Evolutionary conservation across 2,329 filamentous ascomycete species (phyloP), one percentile per base, ranked within the genome.

Genomic region (Diaporthe eres): DNA sequence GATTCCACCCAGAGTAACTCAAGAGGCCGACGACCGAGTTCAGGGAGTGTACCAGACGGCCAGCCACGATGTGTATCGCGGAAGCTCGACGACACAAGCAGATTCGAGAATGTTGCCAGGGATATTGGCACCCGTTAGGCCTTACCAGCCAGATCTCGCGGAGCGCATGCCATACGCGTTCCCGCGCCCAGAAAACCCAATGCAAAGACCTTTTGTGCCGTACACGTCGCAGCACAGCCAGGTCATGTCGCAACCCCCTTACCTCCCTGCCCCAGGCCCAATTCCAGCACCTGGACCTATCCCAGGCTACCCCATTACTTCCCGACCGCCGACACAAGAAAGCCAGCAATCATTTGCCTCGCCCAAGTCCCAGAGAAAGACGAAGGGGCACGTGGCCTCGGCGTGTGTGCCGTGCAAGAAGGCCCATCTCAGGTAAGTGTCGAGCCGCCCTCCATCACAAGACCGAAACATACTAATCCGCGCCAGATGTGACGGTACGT

Each of bases 341-440:
- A 83, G 82, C 34, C 84, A 86, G 49, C 83, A 86, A 4, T 75
- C 74, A 10, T 89, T 88, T 77, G 84, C 86, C 15, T 91, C 91
- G 53, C 89, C 91, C 2, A 92, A 91, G 79, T 87, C 90, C 9
- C 90, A 92, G 77, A 87, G 92, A 78, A 93, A 93, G 82, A 92
- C 93, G 8, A 95, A 95, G 82, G 93, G 94, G 19, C 94, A 97
- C 85, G 94, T 96, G 72, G 94, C 94, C 70, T 96, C 94, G 49
- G 94, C 94, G 37, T 97, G 94, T 82, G 92, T 96, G 79, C 95
- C 95, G 76, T 97, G 94, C 86, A 96, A 96, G 83, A 92, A 92
- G 83, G 94, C 94, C 51, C 94, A 97, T 89, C 88, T 97, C 78
- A 88, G 91, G 90, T 92, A 85, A 82, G 86, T 79, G 53, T 68